phyloP scores from a whole-genome alignment of 2,329 filamentous ascomycete species.

The Aspergillus felis region DNA sequence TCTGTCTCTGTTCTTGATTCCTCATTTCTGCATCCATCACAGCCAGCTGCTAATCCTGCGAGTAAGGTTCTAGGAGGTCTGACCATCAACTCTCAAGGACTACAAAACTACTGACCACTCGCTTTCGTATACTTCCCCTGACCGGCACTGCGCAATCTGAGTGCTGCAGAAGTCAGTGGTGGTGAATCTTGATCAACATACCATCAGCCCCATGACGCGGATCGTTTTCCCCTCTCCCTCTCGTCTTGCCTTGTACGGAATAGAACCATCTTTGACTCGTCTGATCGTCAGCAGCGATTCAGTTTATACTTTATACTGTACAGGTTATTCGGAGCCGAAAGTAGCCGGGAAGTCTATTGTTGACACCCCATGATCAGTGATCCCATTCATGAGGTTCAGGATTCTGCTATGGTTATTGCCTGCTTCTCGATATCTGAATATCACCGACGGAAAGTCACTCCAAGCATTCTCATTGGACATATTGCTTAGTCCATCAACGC shows the following conservation, averaged over 20 bases:
- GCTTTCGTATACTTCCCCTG: not conserved
- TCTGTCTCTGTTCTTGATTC: not conserved
- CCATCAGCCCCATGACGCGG: constrained; percentile 8
- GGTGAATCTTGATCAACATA: constrained; percentile 1
- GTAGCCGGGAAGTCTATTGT: not conserved
- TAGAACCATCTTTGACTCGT: not conserved
- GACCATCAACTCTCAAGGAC: not conserved
- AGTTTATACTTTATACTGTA: too few relatives aligned
- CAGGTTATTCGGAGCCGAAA: not conserved
- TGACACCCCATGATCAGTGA: too few relatives aligned
- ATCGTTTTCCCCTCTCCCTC: constrained; percentile 2
- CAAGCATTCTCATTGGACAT: not conserved
- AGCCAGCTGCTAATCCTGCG: not conserved
- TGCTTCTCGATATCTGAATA: not conserved
- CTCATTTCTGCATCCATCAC: constrained; percentile 9
- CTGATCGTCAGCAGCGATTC: not conserved
- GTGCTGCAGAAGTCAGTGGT: constrained; percentile 17
- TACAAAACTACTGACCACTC: not conserved
- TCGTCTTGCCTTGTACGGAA: not conserved
- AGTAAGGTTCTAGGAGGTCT: not conserved
- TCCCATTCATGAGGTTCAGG: too few relatives aligned
- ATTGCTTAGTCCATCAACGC: not conserved
- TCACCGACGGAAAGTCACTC: too few relatives aligned
- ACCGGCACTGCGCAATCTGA: not conserved
- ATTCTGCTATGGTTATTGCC: not conserved